Conservation (phyloP, 176 grass and related monocot genomes). For the Neostapfia colusana region DNA sequence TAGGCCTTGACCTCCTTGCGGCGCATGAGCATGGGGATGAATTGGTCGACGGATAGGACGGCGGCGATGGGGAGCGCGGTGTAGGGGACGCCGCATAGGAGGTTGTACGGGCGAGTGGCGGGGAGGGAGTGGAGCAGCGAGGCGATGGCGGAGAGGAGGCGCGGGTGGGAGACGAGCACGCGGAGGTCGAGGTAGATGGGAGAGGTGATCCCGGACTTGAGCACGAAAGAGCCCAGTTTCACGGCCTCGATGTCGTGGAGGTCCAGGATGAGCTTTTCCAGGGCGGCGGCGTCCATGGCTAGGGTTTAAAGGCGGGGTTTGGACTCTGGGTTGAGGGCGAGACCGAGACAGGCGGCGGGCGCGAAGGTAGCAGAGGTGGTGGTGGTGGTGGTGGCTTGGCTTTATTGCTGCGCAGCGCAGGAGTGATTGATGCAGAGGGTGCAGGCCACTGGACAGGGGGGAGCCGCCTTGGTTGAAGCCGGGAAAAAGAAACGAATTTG, state of each 20-base stretch:
- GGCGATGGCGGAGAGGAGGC: slow-evolving; percentile 66
- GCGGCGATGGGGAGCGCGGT: slow-evolving; percentile 92
- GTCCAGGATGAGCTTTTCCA: slow-evolving; percentile 69
- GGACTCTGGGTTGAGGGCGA: background rate
- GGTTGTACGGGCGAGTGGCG: slow-evolving; percentile 51
- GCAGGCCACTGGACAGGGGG: too few relatives aligned
- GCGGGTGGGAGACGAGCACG: slow-evolving; percentile 81
- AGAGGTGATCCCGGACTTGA: slow-evolving; percentile 92
- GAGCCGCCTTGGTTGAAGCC: too few relatives aligned
- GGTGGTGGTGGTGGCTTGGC: too few relatives aligned
- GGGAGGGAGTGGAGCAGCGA: slow-evolving; percentile 59
- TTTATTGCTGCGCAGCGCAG: background rate
- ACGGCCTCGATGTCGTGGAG: slow-evolving; percentile 87
- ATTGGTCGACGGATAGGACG: slow-evolving; percentile 59
- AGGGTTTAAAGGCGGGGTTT: slow-evolving; percentile 40
- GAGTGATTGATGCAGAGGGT: background rate
- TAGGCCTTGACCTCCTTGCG: slow-evolving; percentile 93
- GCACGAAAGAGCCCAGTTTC: slow-evolving; percentile 82
- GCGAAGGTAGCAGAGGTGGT: background rate
- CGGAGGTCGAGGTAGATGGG: slow-evolving; percentile 99
- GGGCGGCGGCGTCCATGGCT: slow-evolving; percentile 58
- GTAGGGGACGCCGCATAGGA: slow-evolving; percentile 92
- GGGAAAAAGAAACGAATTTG: too few relatives aligned
- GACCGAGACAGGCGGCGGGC: slow-evolving; percentile 3
- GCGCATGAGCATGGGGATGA: slow-evolving; percentile 90